Evolutionary conservation across 1,284 basidiomycete genomes (phyloP), one percentile per base, ranked within the genome.

Genomic region (Ganoderma lucidum): DNA sequence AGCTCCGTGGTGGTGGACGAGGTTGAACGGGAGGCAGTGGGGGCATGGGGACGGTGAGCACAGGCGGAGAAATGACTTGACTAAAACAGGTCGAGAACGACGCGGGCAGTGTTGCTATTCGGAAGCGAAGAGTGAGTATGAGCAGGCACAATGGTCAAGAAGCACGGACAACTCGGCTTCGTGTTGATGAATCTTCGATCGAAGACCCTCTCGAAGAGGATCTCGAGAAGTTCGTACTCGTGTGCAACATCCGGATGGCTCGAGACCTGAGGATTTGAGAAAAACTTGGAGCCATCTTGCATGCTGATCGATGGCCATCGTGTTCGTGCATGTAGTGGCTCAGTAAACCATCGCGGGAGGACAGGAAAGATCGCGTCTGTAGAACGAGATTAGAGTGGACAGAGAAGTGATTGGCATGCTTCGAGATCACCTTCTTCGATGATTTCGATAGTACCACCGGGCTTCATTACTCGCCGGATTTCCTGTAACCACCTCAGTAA

Each of bases 61-160:
- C 82, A 45, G 91, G 90, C 6, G 88, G 87, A 62, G 87, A 80
- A 10, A 83, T 82, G 37, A 91, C 88, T 69, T 89, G 88, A 62
- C 88, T 82, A 76, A 93, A 93, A 75, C 89, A 88, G 17, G 88
- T 87, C 2, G 88, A 88, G 75, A 93, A 89, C 76, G 91, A 88
- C 60, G 85, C 88, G 6, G 91, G 90, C 62, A 93, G 80, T 55
- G 91, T 81, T 69, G 90, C 91, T 92, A 61, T 17, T 41, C 23
- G 39, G 53, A 67, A 51, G 48, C 28, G 39, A 30, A 23, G 23
- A 15, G 37, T 30, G 1, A 58, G 45, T 17, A 30, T 30, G n/a
- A 2, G 53, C 30, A 55, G 59, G 10, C 3, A 23, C 23, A 61
- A 23, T n/a, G 9, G 28, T 19, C 55, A 32, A 9, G 30, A 45